Percentiles rank a stretch among this genome's conserved stretches.
These are phyloP conservation scores for Amaranthus hypochondriacus DNA, from an alignment of 148 eudicot species.

Conservation along the genomic window DNA sequence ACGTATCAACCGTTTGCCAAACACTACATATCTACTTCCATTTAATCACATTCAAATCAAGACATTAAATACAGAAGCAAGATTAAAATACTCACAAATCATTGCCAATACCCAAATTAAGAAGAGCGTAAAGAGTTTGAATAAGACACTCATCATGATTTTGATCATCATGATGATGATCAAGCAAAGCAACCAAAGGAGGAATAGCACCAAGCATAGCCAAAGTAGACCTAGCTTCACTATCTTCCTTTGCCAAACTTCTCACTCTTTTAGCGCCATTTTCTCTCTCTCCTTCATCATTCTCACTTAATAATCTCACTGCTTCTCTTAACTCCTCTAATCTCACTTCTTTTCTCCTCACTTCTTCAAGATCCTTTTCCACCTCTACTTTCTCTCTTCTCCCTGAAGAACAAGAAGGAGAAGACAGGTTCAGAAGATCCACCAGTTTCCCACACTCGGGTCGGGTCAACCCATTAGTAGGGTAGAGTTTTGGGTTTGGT, in stretches of 20 bases:
- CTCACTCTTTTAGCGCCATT: slow-evolving; percentile 54
- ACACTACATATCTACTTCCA: too few species aligned
- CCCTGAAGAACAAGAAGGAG: slow-evolving; percentile 20
- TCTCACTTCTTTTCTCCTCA: slow-evolving; percentile 46
- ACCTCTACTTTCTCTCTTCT: slow-evolving; percentile 10
- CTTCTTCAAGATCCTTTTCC: slow-evolving; percentile 31
- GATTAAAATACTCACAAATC: slow-evolving; percentile 46
- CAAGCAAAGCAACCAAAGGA: slow-evolving; percentile 59
- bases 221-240: slow-evolving; percentile 52
- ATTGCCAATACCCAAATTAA: slow-evolving; percentile 80
- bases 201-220: slow-evolving; percentile 92
- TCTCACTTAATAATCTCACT: slow-evolving; percentile 40
- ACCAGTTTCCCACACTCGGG: slow-evolving; percentile 46
- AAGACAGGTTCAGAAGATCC: slow-evolving; percentile 55
- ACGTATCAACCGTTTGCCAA: too few species aligned
- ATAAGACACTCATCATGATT: slow-evolving; percentile 21
- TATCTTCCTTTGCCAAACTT: slow-evolving; percentile 60
- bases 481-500: not conserved
- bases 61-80: not conserved
- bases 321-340: slow-evolving; percentile 51
- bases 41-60: not conserved
- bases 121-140: slow-evolving; percentile 74
- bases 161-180: slow-evolving; percentile 12
- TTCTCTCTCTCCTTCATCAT: slow-evolving; percentile 31
- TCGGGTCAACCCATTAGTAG: slow-evolving; percentile 6